A percentile compares a stretch with the other conserved stretches of the same genome.
These are phyloP conservation scores for Aspergillus ellipticus DNA, from an alignment of 495 filamentous ascomycete genomes.

Conservation along the genomic window DNA sequence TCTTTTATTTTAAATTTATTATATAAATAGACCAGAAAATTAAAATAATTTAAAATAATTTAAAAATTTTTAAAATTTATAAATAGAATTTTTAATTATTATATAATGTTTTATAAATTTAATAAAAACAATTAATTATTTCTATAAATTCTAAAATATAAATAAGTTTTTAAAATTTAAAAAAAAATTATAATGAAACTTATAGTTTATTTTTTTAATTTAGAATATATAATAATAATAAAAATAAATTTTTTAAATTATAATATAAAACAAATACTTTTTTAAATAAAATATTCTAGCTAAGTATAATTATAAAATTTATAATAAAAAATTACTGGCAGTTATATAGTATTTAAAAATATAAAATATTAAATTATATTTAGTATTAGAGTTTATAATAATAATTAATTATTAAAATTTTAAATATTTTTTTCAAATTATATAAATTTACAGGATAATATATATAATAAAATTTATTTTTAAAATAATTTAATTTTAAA, in stretches of 20 bases:
- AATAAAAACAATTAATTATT: too few relatives aligned
- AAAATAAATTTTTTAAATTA: slow-evolving; percentile 2
- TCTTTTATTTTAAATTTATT: slow-evolving; percentile 3
- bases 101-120: slow-evolving; percentile 1
- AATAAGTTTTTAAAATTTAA: too few relatives aligned
- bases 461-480: too few relatives aligned
- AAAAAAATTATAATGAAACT: too few relatives aligned
- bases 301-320: slow-evolving; percentile 5
- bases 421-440: too few relatives aligned
- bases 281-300: not conserved
- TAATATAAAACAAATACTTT: slow-evolving; percentile 4
- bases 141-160: slow-evolving; percentile 1
- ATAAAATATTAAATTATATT: not conserved
- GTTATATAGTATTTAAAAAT: not conserved
- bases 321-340: not conserved
- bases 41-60: slow-evolving; percentile 3
- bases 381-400: not conserved
- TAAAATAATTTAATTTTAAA: too few relatives aligned
- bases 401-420: slow-evolving; percentile 5
- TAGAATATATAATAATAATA: slow-evolving; percentile 6
- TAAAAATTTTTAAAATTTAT: slow-evolving; percentile 4
- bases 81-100: slow-evolving; percentile 1
- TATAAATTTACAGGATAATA: too few relatives aligned
- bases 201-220: too few relatives aligned
- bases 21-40: not conserved